These are phyloP conservation scores for Talaromyces ruber DNA, from an alignment of 495 filamentous ascomycete genomes.

Conservation along the genomic window DNA sequence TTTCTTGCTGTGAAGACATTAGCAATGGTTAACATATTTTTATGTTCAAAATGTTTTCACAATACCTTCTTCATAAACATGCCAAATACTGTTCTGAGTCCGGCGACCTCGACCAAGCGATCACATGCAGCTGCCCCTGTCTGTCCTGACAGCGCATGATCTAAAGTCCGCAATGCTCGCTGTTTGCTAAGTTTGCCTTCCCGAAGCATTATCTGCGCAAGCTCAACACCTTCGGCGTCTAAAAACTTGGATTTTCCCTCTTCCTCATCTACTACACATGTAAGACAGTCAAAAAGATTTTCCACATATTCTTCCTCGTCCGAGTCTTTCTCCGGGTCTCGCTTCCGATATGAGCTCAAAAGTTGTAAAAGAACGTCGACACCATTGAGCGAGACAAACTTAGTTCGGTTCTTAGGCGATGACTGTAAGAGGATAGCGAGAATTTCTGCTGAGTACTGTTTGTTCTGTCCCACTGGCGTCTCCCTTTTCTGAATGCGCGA, in stretches of 20 bases:
- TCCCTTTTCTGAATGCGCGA: constrained; percentile 58
- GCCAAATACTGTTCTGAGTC: constrained; percentile 75
- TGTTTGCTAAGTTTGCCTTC: constrained; percentile 74
- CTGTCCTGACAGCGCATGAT: constrained; percentile 67
- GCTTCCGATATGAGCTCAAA: constrained; percentile 79
- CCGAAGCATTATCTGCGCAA: constrained; percentile 80
- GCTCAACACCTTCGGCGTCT: constrained; percentile 86
- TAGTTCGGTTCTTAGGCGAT: constrained; percentile 51
- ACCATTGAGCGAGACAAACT: constrained; percentile 59
- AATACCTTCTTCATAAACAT: constrained; percentile 86
- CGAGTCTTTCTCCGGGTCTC: constrained; percentile 76
- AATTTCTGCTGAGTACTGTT: constrained; percentile 89
- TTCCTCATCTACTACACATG: constrained; percentile 67
- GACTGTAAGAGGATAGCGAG: constrained; percentile 79
- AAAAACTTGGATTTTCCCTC: constrained; percentile 75
- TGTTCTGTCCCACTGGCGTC: constrained; percentile 68
- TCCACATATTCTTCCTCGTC: constrained; percentile 93
- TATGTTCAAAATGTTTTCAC: no score
- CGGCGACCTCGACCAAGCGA: constrained; percentile 70
- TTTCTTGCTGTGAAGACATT: constrained; percentile 42
- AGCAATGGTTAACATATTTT: constrained; percentile 10
- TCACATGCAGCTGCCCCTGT: constrained; percentile 53
- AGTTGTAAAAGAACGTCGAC: constrained; percentile 76
- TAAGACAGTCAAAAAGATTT: constrained; percentile 79
- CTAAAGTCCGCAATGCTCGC: constrained; percentile 68